Percentiles rank a stretch among this genome's conserved stretches.
phyloP scores from a whole-genome alignment of 495 filamentous ascomycete species.

The Parathielavia hyrcaniae region DNA sequence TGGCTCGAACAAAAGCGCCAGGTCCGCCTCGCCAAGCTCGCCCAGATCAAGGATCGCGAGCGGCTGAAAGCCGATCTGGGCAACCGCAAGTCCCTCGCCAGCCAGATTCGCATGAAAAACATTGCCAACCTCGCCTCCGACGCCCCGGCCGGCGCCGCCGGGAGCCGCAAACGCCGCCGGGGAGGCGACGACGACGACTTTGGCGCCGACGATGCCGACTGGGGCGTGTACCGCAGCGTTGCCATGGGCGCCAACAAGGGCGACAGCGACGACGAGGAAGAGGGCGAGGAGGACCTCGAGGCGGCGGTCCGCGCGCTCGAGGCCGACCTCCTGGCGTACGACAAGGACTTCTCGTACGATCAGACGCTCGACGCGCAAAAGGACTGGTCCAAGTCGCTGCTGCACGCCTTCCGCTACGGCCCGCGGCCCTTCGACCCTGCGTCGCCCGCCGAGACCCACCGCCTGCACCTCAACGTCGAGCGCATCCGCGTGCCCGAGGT shows the following conservation, averaged over 20 bases:
- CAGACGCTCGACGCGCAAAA: conserved; percentile 84
- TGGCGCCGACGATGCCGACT: conserved; percentile 94
- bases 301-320: conserved; percentile 67
- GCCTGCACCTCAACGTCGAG: conserved; percentile 93
- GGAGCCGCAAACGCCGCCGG: conserved; percentile 69
- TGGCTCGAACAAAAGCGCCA: conserved; percentile 77
- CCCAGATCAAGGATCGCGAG: conserved; percentile 87
- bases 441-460: conserved; percentile 72
- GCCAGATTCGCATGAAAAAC: conserved; percentile 94
- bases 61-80: conserved; percentile 86
- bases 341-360: conserved; percentile 81
- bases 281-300: conserved; percentile 84
- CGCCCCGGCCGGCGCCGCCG: conserved; percentile 50
- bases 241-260: conserved; percentile 60
- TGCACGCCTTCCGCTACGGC: conserved; percentile 85
- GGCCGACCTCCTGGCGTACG: conserved; percentile 75
- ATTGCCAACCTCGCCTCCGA: conserved; percentile 96
- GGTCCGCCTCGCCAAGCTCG: conserved; percentile 65
- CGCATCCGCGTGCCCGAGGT: conserved; percentile 94
- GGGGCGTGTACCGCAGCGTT: conserved; percentile 90
- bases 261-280: conserved; percentile 64
- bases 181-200: conserved; percentile 82
- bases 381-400: conserved; percentile 85
- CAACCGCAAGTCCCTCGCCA: conserved; percentile 91
- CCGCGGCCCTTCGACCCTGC: conserved; percentile 78